These are phyloP conservation scores for Stephania cephalantha DNA, from an alignment of 164 flowering plant genomes.

Conservation along the genomic window DNA sequence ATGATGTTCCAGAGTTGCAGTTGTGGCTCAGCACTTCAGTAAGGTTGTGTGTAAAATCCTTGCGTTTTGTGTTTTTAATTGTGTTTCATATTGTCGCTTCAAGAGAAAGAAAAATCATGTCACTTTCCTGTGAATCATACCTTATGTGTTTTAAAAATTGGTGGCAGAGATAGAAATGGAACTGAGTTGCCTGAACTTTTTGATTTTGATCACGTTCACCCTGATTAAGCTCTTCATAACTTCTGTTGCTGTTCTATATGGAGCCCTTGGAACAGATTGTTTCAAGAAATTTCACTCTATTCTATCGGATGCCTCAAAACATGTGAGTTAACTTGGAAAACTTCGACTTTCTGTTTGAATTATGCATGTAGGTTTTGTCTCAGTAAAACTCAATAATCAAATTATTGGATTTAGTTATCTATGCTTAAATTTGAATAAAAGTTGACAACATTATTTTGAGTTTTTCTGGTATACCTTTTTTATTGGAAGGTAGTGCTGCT, in stretches of 20 bases:
- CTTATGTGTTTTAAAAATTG: conserved; percentile 4
- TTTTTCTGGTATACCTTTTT: too few relatives aligned
- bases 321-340: conserved; percentile 38
- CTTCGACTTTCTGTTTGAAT: not conserved
- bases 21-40: conserved; percentile 49
- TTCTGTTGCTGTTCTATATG: conserved; percentile 74
- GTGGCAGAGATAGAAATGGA: conserved; percentile 45
- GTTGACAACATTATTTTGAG: too few relatives aligned
- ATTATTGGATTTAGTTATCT: too few relatives aligned
- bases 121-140: not conserved
- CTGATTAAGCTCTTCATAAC: conserved; percentile 50
- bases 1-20: conserved; percentile 55
- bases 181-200: conserved; percentile 78
- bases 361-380: not conserved
- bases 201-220: conserved; percentile 87
- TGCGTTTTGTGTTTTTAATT: not conserved
- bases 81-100: not conserved
- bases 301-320: conserved; percentile 63
- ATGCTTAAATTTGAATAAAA: too few relatives aligned
- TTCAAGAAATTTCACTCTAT: conserved; percentile 66
- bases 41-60: conserved; percentile 32
- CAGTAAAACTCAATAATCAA: not conserved
- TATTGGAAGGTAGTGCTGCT: too few relatives aligned
- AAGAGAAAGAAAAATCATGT: too few relatives aligned
- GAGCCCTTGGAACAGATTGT: conserved; percentile 90